Base-by-base conservation (phyloP, 192 early-diverging fungal genomes). In the Umbelopsis sp. region DNA sequence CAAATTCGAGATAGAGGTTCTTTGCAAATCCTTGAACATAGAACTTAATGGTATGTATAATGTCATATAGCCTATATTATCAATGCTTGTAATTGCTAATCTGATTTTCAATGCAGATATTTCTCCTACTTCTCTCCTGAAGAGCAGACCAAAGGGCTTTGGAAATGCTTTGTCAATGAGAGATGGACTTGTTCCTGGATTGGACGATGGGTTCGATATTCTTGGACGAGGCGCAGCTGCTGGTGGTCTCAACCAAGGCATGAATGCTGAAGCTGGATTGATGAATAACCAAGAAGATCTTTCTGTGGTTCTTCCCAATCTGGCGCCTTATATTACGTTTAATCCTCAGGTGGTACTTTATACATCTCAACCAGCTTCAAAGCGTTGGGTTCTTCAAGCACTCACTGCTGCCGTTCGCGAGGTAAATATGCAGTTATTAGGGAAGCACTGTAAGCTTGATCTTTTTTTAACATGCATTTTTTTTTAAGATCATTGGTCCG, bases 1-100 rank as follows among this genome's bases (percentile, higher is more conserved):
- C 45, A 97, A 96, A 66, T 99, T 99, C 82, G 96, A 98, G 74
- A 94, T 99, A 53, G 97, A 99, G 80, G 95, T 99, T 7, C 83
- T 99, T 44, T 98, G 95, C 84, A 98, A 98, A 78, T 90, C 92
- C 46, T 81, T 95, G 30, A 80, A 87, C 49, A 80, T 99, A 33
- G 93, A 95, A 47, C 82, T 97, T 25, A 96, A 93, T 73, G 71
- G 74, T 51, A 67, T 71, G 16, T 61, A 35, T 4, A 16, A 18
- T 61, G 30, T 61, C 3, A 35, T 18, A 35, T 3, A 6, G 13
- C 7, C 15, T 7, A 33, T 30, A 35, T 27, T 61, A 37, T 12
- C 5, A 6, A 41, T 35, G 9, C 12, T 61, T 2, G 10, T 16
- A 35, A 33, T 7, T 12, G 13, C 18, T 61, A 6, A 33, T 61